Base-by-base conservation (phyloP, 495 filamentous ascomycete species). In the Trichoderma asperelloides region DNA sequence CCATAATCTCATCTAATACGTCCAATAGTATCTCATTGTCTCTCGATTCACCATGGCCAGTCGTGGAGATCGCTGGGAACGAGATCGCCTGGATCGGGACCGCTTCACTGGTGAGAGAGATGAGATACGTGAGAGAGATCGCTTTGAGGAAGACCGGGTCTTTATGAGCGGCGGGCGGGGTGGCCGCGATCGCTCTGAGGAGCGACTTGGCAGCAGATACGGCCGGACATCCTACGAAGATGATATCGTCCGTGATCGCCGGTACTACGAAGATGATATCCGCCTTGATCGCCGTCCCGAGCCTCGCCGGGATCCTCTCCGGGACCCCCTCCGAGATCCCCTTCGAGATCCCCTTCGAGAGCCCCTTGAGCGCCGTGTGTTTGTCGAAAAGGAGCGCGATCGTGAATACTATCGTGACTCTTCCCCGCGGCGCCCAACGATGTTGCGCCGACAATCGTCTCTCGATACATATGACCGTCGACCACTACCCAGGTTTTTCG, bases 381-480 rank as follows among this genome's bases (percentile, higher is more conserved):
- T 76, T 33, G 65, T 77, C 25, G 73, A 78, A 60, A 73, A 72
- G 64, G 76, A 79, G 65, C 71, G 67, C 60, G 71, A 72, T 11
- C 75, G 78, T 60, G 79, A 73, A 27, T 68, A 70, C 23, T 70
- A 57, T 41, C 65, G 65, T 1, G 45, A 49, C 57, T 25, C 39
- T 15, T 63, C 70, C 45, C 73, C 77, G 37, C 70, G 73, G 37
- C 77, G 74, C 7, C 71, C 75, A 9, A 71, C 69, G 23, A 23
- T 79, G 49, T 16, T 79, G 62, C 72, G 80, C 43, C 75, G 79
- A 1, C 79, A 79, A 67, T 81, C 79, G 13, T 81, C 80, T 43
- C 71, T 83, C 25, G 81, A 83, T 41, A 83, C 75, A 8, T 81
- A 79, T 66, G 80, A 83, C 68, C 81, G 84, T 70, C 80, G 80